Evolutionary conservation across 2,329 filamentous ascomycete genomes (phyloP).

Genomic region (Stagonosporopsis rhizophila): DNA sequence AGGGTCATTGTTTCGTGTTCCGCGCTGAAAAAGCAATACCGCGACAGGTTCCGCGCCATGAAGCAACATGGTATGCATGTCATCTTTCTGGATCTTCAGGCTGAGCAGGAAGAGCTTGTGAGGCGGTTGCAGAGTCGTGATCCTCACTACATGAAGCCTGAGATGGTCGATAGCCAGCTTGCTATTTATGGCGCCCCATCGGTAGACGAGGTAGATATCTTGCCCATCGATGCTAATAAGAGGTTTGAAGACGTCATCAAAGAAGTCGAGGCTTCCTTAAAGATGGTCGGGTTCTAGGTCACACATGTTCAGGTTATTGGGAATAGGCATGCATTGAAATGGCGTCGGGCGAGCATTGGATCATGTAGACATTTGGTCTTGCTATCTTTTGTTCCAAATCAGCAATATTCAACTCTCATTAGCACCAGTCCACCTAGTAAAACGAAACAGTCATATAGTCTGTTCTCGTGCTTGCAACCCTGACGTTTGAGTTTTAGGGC

Average conservation of each 20-base stretch:
- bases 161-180: slow-evolving; percentile 49
- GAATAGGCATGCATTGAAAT: background rate
- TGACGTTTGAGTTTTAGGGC: too few relatives aligned
- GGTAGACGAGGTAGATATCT: slow-evolving; percentile 44
- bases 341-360: too few relatives aligned
- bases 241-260: slow-evolving; percentile 15
- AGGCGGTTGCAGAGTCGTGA: slow-evolving; percentile 36
- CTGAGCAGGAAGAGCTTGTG: slow-evolving; percentile 36
- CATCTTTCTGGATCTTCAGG: slow-evolving; percentile 50
- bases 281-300: slow-evolving; percentile 11
- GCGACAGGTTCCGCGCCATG: slow-evolving; percentile 41
- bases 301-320: too few relatives aligned
- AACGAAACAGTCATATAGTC: too few relatives aligned
- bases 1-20: slow-evolving; percentile 52
- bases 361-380: too few relatives aligned
- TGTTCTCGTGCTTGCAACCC: too few relatives aligned
- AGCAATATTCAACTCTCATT: too few relatives aligned
- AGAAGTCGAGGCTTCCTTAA: slow-evolving; percentile 36
- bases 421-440: too few relatives aligned
- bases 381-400: too few relatives aligned
- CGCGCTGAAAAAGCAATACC: slow-evolving; percentile 46
- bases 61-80: slow-evolving; percentile 25
- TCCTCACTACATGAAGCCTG: slow-evolving; percentile 49
- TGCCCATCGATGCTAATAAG: slow-evolving; percentile 39
- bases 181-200: slow-evolving; percentile 39